Evolutionary conservation across 371 early-diverging fungal species (phyloP).

Genomic region (Gilbertella persicaria): DNA sequence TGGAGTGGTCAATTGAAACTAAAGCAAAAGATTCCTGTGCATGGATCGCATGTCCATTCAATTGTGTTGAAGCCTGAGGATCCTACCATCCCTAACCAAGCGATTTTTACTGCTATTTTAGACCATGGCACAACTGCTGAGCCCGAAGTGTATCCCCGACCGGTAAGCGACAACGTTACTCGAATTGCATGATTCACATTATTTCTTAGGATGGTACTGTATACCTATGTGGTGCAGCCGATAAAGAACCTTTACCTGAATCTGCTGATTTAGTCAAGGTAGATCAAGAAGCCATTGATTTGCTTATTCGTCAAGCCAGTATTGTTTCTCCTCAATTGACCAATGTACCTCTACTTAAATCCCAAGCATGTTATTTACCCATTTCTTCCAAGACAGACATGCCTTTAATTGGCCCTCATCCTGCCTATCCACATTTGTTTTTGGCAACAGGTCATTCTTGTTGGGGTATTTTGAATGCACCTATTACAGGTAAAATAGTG

Average conservation of each 20-base stretch:
- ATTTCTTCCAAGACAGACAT: conserved; percentile 46
- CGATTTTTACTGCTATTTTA: conserved; percentile 42
- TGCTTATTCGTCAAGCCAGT: conserved; percentile 26
- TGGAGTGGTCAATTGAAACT: conserved; percentile 44
- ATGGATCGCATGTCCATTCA: conserved; percentile 47
- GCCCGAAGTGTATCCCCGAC: conserved; percentile 50
- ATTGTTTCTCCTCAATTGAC: conserved; percentile 39
- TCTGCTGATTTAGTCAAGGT: conserved; percentile 47
- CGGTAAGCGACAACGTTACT: conserved; percentile 29
- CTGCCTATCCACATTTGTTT: conserved; percentile 45
- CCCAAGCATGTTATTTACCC: conserved; percentile 69
- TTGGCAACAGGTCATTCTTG: conserved; percentile 70
- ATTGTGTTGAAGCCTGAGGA: conserved; percentile 39
- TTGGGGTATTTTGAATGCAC: conserved; percentile 76
- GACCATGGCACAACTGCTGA: conserved; percentile 32
- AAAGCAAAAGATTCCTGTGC: conserved; percentile 30
- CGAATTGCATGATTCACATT: too few species aligned
- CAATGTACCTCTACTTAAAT: conserved; percentile 22
- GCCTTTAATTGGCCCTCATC: conserved; percentile 64
- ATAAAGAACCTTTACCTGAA: conserved; percentile 50
- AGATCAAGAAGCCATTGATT: conserved; percentile 24
- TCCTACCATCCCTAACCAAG: conserved; percentile 37
- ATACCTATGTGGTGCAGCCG: conserved; percentile 66
- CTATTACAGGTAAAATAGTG: conserved; percentile 67
- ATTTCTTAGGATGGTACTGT: conserved; percentile 69